Base-by-base conservation (phyloP, 1,139 yeast species). In the Pneumocystis jirovecii region DNA sequence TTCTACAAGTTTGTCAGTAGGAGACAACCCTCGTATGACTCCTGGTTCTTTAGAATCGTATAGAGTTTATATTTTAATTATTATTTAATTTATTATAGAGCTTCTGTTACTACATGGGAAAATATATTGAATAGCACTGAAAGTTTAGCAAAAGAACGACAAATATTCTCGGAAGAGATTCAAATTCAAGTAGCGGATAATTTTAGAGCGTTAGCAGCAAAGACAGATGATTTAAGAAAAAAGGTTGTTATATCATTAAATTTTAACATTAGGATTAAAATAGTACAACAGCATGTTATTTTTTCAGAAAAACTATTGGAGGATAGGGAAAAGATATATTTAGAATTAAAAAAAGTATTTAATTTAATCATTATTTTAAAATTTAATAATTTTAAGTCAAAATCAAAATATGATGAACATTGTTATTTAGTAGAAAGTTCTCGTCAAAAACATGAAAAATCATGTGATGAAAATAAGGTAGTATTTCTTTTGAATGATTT, bases 91-190 rank as follows among this genome's bases (percentile, higher is more conserved):
- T 2, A 42, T 21, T 56, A 5, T 61, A 83, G 89, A 69, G 96
- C 97, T 0, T 82, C 89, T n/a, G 77, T 91, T 69, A 96, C 89
- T n/a, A 83, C 96, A 3, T 93, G 98, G 98, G 88, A 85, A 63
- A 96, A 89, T 70, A 83, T 93, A 17, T 79, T 93, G 68, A 82
- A 89, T 5, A 95, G 89, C 73, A 89, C 97, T 0, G 97, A 91
- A 74, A 79, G 81, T 39, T 82, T 89, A 62, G 87, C 96, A 39
- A 83, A 81, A 65, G 96, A 89, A 72, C 85, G 84, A 71, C 74
- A 76, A 45, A 76, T 80, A 63, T 80, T 91, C 63, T 80, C 87
- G n/a, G 77, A 78, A 61, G 95, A 88, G 67, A 75, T 93, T 65
- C 81, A 78, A 19, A 70, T 79, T 63, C 85, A 85, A 70, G 79